Evolutionary conservation across 1,284 basidiomycete species (phyloP).

Genomic region (Apiotrichum veenhuisii): DNA sequence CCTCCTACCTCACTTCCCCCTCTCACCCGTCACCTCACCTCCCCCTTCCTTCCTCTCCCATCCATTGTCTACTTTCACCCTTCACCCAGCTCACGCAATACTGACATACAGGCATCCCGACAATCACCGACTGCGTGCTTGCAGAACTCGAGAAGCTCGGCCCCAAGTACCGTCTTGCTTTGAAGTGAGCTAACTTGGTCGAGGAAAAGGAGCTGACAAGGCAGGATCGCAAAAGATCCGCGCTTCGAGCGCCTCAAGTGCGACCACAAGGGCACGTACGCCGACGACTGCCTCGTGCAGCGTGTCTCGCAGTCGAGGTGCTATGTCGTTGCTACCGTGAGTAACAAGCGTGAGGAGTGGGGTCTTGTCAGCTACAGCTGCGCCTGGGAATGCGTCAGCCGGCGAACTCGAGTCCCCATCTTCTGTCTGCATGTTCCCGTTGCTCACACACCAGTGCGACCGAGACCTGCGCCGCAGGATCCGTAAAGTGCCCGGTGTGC

Average conservation of each 20-base stretch:
- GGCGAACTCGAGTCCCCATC: no score
- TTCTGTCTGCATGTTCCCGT: neutral
- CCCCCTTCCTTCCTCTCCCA: no score
- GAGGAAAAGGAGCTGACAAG: neutral
- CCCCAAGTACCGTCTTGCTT: slow-evolving; percentile 88
- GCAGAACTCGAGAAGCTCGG: slow-evolving; percentile 97
- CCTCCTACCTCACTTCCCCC: no score
- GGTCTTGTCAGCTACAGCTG: neutral
- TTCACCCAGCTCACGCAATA: no score
- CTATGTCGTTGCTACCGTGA: slow-evolving; percentile 86
- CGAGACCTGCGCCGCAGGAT: slow-evolving; percentile 86
- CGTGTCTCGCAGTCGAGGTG: slow-evolving; percentile 92
- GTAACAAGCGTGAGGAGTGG: slow-evolving; percentile 17
- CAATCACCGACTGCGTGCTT: slow-evolving; percentile 97
- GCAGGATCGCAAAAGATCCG: slow-evolving; percentile 89
- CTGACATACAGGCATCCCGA: slow-evolving; percentile 74
- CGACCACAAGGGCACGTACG: slow-evolving; percentile 91
- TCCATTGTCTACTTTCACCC: no score
- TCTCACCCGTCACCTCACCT: no score
- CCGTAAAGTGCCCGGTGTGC: slow-evolving; percentile 88
- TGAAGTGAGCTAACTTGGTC: slow-evolving; percentile 58
- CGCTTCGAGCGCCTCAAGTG: slow-evolving; percentile 92
- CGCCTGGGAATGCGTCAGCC: no score
- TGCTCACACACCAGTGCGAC: slow-evolving; percentile 62
- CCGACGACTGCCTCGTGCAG: slow-evolving; percentile 96